Base-by-base conservation (phyloP, 2,329 filamentous ascomycete genomes). In the Sporothrix pseudoabietina region DNA sequence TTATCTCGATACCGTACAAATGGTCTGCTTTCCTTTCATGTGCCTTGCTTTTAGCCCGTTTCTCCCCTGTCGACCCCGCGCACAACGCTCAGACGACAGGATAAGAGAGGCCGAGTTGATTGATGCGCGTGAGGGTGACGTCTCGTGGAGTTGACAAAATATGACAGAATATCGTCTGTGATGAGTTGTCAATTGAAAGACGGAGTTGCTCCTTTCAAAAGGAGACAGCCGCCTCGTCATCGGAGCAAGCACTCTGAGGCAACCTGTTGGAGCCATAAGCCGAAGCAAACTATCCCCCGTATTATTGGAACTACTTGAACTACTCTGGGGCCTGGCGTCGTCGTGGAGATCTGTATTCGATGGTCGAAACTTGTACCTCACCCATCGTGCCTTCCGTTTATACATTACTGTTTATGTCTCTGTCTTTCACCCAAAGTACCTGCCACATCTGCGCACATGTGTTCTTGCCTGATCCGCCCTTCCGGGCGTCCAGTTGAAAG, bases 1-100 rank as follows among this genome's bases (percentile, higher is more conserved):
- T 57, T 57, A 59, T 70, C 68, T 59, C 68, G 68, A 70, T 57
- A 26, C 26, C 26, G 26, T 26, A n/a, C 32, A 57, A 16, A 44
- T 30, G 30, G 49, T 12, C 35, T 41, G 49, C 35, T 41, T 16
- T 19, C 12, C 35, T 41, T 16, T 19, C 12, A n/a, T 26, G 49
- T n/a, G 49, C 52, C 68, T 39, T 55, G 47, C 10, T 69, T 54
- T 69, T 68, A 68, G 66, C 49, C 66, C 66, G 10, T 14, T 10
- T 30, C 10, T 41, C 49, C 32, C 47, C 30, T 54, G 26, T 54
- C 26, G 49, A 35, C 66, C 66, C 66, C 47, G 66, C 47, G 26
- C 32, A 41, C 63, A 12, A n/a, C 22, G n/a, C 12, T 16, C n/a
- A 66, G 14, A 19, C 63, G 39, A 49, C 59, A 63, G 39, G 39